Percentiles rank a stretch among this genome's conserved stretches.
Evolutionary conservation across 2,329 filamentous ascomycete species (phyloP).

Genomic region (Rutstroemia sp.): DNA sequence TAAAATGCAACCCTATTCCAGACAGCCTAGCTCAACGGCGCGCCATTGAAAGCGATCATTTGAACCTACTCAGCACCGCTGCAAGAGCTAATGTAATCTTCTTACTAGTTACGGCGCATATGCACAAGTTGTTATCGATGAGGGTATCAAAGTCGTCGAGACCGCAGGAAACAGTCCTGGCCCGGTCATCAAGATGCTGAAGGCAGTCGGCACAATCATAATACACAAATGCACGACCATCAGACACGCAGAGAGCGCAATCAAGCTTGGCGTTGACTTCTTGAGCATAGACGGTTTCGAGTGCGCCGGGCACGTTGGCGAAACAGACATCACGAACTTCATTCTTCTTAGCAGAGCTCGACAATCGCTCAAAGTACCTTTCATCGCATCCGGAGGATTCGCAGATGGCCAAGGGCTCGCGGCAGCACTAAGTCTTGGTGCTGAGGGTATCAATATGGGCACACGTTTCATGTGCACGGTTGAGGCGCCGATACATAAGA

Average conservation of each 20-base stretch:
- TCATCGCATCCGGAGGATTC: constrained; percentile 94
- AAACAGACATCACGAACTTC: constrained; percentile 83
- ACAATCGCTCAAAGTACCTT: constrained; percentile 77
- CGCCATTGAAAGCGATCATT: too few species aligned
- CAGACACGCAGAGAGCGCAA: constrained; percentile 80
- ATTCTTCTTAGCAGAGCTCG: constrained; percentile 79
- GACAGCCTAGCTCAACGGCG: too few species aligned
- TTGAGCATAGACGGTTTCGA: constrained; percentile 96
- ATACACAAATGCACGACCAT: constrained; percentile 98
- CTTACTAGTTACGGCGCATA: constrained; percentile 63
- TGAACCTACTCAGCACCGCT: background rate
- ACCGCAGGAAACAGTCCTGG: constrained; percentile 87
- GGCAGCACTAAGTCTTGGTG: constrained; percentile 81
- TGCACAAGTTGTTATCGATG: constrained; percentile 86
- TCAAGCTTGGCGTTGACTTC: constrained; percentile 95
- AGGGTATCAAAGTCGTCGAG: constrained; percentile 86
- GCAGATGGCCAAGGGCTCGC: constrained; percentile 91
- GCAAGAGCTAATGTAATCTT: background rate
- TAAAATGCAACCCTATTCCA: background rate
- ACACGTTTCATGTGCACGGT: constrained; percentile 96
- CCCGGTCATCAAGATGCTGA: constrained; percentile 83
- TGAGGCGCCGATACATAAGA: constrained; percentile 84
- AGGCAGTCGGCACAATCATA: constrained; percentile 69
- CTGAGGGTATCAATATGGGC: constrained; percentile 96
- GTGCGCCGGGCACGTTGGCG: constrained; percentile 84